A percentile compares a stretch with the other conserved stretches of the same genome.
Evolutionary conservation across 306 rosid genomes (phyloP).

Genomic region (Astragalus membranaceus): DNA sequence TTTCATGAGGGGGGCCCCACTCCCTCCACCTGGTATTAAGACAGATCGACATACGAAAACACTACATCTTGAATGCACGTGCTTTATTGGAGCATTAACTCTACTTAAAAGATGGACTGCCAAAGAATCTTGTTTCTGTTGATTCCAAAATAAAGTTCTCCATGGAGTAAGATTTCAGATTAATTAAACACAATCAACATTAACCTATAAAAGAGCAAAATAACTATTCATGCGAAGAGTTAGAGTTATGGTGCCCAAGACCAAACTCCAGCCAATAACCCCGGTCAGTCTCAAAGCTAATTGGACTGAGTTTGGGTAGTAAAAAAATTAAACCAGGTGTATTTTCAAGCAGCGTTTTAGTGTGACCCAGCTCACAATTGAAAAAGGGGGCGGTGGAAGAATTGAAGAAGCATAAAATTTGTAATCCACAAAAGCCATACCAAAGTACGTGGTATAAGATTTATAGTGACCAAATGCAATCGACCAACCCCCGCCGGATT

Average conservation of each 20-base stretch:
- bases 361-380: neutral
- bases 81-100: conserved; percentile 45
- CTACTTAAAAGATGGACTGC: conserved; percentile 51
- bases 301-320: neutral
- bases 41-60: conserved; percentile 67
- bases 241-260: neutral
- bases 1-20: conserved; percentile 49
- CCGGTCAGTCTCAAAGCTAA: neutral
- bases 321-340: neutral
- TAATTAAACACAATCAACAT: conserved; percentile 11
- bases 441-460: conserved; percentile 54
- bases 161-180: conserved; percentile 15
- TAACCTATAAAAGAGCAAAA: neutral
- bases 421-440: conserved; percentile 42
- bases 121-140: conserved; percentile 53
- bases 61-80: conserved; percentile 54
- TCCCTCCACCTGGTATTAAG: conserved; percentile 65
- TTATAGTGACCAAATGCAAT: conserved; percentile 45
- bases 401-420: neutral
- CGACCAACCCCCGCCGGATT: conserved; percentile 42
- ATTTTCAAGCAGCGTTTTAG: neutral
- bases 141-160: conserved; percentile 28
- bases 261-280: neutral
- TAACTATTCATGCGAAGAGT: neutral
- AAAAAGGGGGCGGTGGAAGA: neutral